Conservation (phyloP, 371 early-diverging fungal genomes). For the Mortierella sp. region DNA sequence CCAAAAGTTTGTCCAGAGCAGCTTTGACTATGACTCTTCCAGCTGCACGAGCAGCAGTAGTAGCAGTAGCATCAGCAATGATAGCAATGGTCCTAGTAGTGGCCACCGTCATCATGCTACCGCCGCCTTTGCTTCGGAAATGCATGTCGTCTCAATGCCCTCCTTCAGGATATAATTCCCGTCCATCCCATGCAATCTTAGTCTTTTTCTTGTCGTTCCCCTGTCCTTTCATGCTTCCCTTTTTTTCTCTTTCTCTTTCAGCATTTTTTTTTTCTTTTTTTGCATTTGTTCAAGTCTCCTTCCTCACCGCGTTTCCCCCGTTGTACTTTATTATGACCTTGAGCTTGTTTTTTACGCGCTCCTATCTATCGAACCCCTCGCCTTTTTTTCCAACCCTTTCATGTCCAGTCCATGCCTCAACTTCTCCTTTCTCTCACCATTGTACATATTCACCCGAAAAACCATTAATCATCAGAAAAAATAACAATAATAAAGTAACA, state of each 20-base stretch:
- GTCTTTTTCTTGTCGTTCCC: not conserved
- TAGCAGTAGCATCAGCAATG: constrained; percentile 1
- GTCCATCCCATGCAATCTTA: not conserved
- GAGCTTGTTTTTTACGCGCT: not conserved
- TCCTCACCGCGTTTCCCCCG: not conserved
- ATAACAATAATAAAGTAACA: not conserved
- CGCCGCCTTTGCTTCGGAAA: not conserved
- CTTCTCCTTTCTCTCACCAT: not conserved
- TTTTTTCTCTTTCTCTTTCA: not conserved
- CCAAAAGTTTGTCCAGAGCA: constrained; percentile 61
- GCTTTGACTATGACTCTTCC: constrained; percentile 6
- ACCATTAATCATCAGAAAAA: not conserved
- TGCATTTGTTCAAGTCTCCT: not conserved
- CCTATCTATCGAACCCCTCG: not conserved
- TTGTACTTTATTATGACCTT: too few relatives aligned
- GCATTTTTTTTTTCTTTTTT: not conserved
- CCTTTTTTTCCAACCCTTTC: not conserved
- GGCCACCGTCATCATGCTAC: not conserved
- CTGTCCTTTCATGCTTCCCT: not conserved
- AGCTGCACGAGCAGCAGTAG: not conserved
- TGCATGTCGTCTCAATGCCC: too few relatives aligned
- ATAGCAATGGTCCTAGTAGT: not conserved
- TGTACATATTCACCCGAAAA: not conserved
- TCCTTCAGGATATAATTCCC: constrained; percentile 9
- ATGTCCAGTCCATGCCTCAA: too few relatives aligned